Percentiles rank a stretch among this genome's conserved stretches.
phyloP scores from a whole-genome alignment of 2,329 filamentous ascomycete genomes.

The Acarospora socialis region DNA sequence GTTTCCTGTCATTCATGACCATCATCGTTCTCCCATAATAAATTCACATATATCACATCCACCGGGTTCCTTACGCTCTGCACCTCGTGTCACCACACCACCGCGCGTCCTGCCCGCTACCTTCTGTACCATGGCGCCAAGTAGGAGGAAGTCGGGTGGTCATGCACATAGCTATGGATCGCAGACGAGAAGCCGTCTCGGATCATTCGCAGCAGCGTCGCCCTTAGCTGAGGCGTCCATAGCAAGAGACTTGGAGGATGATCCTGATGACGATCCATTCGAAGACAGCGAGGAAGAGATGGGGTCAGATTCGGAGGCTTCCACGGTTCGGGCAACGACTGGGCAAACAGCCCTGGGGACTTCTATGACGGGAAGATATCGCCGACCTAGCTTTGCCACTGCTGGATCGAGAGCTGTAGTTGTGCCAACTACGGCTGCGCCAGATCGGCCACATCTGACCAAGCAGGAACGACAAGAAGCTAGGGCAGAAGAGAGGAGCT shows the following conservation, averaged over 20 bases:
- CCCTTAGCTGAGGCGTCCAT: constrained; percentile 52
- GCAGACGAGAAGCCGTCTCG: too few species aligned
- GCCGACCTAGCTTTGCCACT: constrained; percentile 60
- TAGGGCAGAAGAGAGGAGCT: constrained; percentile 41
- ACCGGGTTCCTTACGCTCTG: too few species aligned
- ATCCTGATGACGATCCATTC: constrained; percentile 40
- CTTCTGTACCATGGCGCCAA: constrained; percentile 20
- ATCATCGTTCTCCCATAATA: too few species aligned
- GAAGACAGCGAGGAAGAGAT: constrained; percentile 26
- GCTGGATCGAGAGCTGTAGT: constrained; percentile 58
- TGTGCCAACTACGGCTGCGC: too few species aligned
- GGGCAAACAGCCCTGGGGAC: constrained; percentile 17
- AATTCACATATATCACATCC: too few species aligned
- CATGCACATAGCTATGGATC: constrained; percentile 17
- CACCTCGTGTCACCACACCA: too few species aligned
- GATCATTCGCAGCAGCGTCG: constrained; percentile 43
- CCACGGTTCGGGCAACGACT: constrained; percentile 26
- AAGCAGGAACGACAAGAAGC: constrained; percentile 40
- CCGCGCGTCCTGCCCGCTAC: too few species aligned
- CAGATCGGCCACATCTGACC: constrained; percentile 32
- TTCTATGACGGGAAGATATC: constrained; percentile 52
- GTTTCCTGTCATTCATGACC: too few species aligned
- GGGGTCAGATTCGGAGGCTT: constrained; percentile 29
- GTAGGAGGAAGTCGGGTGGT: constrained; percentile 17
- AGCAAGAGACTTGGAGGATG: constrained; percentile 52